Conservation (phyloP, 2,329 filamentous ascomycete species). For the Coniochaeta hoffmannii region DNA sequence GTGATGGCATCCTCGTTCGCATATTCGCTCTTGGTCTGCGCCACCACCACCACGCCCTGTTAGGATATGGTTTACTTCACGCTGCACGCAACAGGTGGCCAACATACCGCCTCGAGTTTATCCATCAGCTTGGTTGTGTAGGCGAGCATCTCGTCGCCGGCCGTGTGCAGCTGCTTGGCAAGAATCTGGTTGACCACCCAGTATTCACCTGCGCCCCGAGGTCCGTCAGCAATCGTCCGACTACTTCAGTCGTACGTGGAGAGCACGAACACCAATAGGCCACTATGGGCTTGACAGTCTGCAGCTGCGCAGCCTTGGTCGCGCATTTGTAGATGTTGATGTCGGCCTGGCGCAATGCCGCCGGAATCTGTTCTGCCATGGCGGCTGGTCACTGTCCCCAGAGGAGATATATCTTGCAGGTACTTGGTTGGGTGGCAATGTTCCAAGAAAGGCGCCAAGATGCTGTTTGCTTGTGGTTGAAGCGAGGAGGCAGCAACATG, state of each 20-base stretch:
- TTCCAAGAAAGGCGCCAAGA: background rate
- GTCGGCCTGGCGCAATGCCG: constrained; percentile 70
- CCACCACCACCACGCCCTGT: too few species aligned
- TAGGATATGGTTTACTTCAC: too few species aligned
- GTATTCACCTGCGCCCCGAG: constrained; percentile 65
- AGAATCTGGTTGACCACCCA: constrained; percentile 92
- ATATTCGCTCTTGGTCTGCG: constrained; percentile 63
- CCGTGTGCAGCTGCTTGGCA: constrained; percentile 66
- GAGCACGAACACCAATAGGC: constrained; percentile 82
- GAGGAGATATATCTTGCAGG: background rate
- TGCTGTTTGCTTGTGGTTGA: background rate
- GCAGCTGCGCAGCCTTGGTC: constrained; percentile 75
- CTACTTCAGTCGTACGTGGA: background rate
- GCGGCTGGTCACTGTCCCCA: constrained; percentile 8
- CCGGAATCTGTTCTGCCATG: constrained; percentile 69
- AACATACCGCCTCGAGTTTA: constrained; percentile 67
- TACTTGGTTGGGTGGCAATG: background rate
- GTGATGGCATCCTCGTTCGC: constrained; percentile 73
- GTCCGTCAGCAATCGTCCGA: background rate
- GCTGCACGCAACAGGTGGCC: constrained; percentile 9
- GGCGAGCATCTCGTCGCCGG: constrained; percentile 67
- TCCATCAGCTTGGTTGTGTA: constrained; percentile 87
- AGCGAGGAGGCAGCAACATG: background rate
- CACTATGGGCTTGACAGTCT: constrained; percentile 76
- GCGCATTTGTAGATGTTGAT: constrained; percentile 68